Evolutionary conservation across 352 stramenopile genomes (phyloP).

Genomic region (Globisporangium emineosum): DNA sequence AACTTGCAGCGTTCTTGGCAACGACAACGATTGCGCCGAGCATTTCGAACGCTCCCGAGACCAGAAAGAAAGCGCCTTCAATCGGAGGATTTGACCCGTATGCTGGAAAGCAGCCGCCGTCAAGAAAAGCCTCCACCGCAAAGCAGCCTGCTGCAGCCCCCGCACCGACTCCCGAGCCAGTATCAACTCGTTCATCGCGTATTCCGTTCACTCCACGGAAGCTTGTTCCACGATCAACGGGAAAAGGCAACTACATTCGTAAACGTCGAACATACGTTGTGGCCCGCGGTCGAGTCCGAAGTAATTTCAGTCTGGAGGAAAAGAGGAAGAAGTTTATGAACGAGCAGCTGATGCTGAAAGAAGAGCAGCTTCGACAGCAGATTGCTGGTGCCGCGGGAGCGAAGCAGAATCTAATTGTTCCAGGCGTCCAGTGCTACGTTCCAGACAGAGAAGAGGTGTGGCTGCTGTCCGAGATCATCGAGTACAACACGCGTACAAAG

Average conservation of each 20-base stretch:
- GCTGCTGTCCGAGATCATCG: conserved; percentile 77
- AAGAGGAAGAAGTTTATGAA: conserved; percentile 84
- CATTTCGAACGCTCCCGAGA: conserved; percentile 17
- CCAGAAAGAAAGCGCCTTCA: conserved; percentile 18
- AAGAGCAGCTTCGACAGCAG: conserved; percentile 68
- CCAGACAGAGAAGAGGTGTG: conserved; percentile 86
- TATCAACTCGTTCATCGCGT: conserved; percentile 21
- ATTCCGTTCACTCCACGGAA: conserved; percentile 48
- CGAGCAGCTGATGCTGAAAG: conserved; percentile 75
- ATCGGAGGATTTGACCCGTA: conserved; percentile 33
- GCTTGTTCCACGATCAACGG: conserved; percentile 58
- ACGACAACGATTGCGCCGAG: conserved; percentile 45
- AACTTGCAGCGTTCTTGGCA: conserved; percentile 76
- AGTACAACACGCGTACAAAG: conserved; percentile 82
- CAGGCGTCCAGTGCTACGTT: conserved; percentile 87
- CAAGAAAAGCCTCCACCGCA: background rate
- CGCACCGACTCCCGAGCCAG: conserved; percentile 4
- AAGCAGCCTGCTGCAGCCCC: conserved; percentile 12
- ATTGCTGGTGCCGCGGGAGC: conserved; percentile 47
- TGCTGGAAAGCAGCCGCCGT: conserved; percentile 1
- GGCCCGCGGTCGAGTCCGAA: conserved; percentile 33
- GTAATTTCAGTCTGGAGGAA: conserved; percentile 77
- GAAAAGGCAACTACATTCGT: conserved; percentile 63
- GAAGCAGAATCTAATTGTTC: conserved; percentile 85
- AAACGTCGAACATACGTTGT: conserved; percentile 76